Evolutionary conservation across 257 asterid species (phyloP).

Genomic region (Echites panduratus): DNA sequence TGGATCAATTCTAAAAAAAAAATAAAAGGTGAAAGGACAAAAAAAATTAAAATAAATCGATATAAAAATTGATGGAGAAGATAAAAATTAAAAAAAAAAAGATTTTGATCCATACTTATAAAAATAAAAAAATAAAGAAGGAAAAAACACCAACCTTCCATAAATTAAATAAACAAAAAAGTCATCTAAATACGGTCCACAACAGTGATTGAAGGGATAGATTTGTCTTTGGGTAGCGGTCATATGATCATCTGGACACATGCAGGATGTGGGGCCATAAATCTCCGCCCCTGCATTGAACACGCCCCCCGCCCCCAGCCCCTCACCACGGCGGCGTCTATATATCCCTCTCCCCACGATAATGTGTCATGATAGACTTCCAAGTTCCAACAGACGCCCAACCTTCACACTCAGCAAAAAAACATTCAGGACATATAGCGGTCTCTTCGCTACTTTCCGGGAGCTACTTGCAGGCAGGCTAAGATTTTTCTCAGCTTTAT

Average conservation of each 20-base stretch:
- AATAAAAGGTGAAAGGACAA: no score
- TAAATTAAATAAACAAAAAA: no score
- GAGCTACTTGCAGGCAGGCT: not conserved
- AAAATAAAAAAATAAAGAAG: no score
- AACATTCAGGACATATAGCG: no score
- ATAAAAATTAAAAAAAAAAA: no score
- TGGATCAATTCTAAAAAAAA: no score
- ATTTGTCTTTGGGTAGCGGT: not conserved
- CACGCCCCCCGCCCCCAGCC: no score
- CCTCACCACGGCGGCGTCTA: no score
- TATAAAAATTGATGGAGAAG: no score
- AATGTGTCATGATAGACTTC: not conserved
- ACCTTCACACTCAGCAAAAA: not conserved
- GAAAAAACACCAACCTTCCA: no score
- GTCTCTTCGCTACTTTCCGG: not conserved
- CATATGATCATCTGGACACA: not conserved
- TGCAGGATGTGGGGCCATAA: constrained; percentile 11
- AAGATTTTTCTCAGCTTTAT: not conserved
- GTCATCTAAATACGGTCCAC: not conserved
- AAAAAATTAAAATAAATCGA: no score
- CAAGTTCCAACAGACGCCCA: not conserved
- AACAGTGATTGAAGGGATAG: not conserved
- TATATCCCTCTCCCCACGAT: not conserved
- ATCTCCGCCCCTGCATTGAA: constrained; percentile 1
- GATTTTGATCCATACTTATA: no score